These are phyloP conservation scores for Torulaspora delbrueckii DNA, from an alignment of 805 yeast species.

Conservation along the genomic window DNA sequence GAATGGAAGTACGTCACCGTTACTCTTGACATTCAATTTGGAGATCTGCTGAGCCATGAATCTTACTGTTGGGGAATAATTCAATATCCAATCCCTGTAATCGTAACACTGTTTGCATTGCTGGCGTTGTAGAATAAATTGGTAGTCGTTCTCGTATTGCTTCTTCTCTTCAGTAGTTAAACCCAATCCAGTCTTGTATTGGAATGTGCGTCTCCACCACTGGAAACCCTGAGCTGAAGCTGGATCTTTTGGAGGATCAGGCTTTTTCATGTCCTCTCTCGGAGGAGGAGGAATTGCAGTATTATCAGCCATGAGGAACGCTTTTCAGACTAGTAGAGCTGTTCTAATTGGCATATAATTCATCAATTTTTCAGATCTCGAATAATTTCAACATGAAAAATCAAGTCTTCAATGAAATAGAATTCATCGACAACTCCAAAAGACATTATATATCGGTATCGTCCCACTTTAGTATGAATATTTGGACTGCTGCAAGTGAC, in stretches of 20 bases:
- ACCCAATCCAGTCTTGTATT: constrained; percentile 68
- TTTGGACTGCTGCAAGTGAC: constrained; percentile 96
- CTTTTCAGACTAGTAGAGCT: neutral
- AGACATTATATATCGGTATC: neutral
- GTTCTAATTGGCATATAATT: neutral
- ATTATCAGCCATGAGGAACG: constrained; percentile 3
- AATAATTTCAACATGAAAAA: neutral
- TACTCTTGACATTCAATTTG: constrained; percentile 41
- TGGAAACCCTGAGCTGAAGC: constrained; percentile 47
- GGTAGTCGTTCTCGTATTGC: constrained; percentile 54
- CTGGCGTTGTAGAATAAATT: constrained; percentile 40
- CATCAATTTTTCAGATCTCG: neutral
- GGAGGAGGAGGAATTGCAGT: constrained; percentile 14
- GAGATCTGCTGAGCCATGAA: constrained; percentile 83
- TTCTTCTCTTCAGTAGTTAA: constrained; percentile 45
- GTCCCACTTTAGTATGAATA: constrained; percentile 42
- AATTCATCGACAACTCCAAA: neutral
- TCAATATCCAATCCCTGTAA: constrained; percentile 72
- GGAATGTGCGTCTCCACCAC: constrained; percentile 76
- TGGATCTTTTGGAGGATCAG: constrained; percentile 19
- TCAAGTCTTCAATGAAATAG: neutral
- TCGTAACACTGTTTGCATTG: constrained; percentile 70
- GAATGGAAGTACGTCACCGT: constrained; percentile 16
- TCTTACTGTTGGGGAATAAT: constrained; percentile 75
- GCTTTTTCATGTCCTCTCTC: constrained; percentile 15